A percentile compares a stretch with the other conserved stretches of the same genome.
These are phyloP conservation scores for Pichia terricola DNA, from an alignment of 1,139 yeast species.

Conservation along the genomic window DNA sequence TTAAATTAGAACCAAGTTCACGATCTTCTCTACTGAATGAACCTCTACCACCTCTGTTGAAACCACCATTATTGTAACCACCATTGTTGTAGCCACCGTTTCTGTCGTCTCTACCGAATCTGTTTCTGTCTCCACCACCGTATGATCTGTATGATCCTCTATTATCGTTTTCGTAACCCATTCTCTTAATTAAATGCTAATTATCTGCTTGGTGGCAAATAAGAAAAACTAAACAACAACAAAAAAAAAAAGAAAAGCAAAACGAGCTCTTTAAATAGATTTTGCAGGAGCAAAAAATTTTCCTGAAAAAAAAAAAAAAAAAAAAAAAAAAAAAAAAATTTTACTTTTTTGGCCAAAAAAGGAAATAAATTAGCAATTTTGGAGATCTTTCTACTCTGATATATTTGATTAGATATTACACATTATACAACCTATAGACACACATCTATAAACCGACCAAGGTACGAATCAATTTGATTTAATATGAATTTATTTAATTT, in stretches of 20 bases:
- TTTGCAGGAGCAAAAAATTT: not conserved
- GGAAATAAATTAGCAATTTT: too few species aligned
- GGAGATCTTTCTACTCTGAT: too few species aligned
- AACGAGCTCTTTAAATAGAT: not conserved
- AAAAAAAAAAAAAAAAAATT: too few species aligned
- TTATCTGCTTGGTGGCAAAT: too few species aligned
- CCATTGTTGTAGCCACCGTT: slow-evolving; percentile 21
- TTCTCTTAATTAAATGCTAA: slow-evolving; percentile 5
- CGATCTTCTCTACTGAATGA: slow-evolving; percentile 34
- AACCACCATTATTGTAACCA: slow-evolving; percentile 1
- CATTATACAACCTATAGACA: too few species aligned
- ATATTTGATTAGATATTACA: too few species aligned
- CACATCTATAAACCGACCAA: too few species aligned
- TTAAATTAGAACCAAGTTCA: slow-evolving; percentile 48
- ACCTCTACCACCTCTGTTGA: slow-evolving; percentile 15
- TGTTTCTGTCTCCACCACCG: slow-evolving; percentile 34
- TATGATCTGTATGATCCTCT: slow-evolving; percentile 23
- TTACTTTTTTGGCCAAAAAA: too few species aligned
- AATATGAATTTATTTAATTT: too few species aligned
- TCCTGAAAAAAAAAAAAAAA: slow-evolving; percentile 2
- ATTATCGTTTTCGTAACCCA: slow-evolving; percentile 29
- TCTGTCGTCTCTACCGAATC: slow-evolving; percentile 28
- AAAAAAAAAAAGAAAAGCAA: slow-evolving; percentile 2
- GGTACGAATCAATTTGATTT: too few species aligned
- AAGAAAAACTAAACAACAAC: not conserved